Evolutionary conservation across 2,329 filamentous ascomycete species (phyloP).

Genomic region (Didymella glomerata): DNA sequence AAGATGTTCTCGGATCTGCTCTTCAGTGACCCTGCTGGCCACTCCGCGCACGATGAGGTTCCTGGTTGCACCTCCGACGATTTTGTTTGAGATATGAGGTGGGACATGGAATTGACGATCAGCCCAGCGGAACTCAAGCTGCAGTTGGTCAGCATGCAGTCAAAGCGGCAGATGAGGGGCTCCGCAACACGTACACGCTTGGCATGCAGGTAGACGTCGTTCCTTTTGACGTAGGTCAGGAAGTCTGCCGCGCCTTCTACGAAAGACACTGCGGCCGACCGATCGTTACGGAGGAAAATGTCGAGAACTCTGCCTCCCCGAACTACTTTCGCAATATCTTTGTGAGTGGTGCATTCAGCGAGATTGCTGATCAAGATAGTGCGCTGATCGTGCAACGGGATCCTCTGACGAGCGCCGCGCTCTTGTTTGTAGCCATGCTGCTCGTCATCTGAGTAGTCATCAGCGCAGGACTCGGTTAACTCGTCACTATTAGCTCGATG

Average conservation of each 20-base stretch:
- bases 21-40: conserved; percentile 65
- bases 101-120: conserved; percentile 74
- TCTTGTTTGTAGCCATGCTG: conserved; percentile 23
- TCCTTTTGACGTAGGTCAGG: conserved; percentile 67
- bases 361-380: conserved; percentile 72
- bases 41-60: conserved; percentile 75
- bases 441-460: conserved; percentile 25
- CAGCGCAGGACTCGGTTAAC: conserved; percentile 29
- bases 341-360: conserved; percentile 67
- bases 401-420: conserved; percentile 14
- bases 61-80: conserved; percentile 72
- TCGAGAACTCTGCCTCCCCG: conserved; percentile 77
- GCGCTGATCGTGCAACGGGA: conserved; percentile 54
- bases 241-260: conserved; percentile 68
- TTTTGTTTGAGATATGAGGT: conserved; percentile 69
- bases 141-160: conserved; percentile 3
- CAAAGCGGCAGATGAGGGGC: background rate
- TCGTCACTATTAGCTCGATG: conserved; percentile 31
- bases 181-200: conserved; percentile 66
- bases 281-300: conserved; percentile 70
- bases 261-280: conserved; percentile 73
- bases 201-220: conserved; percentile 73
- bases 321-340: conserved; percentile 70
- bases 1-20: conserved; percentile 73
- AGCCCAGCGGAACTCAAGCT: conserved; percentile 76